Percentiles rank a stretch among this genome's conserved stretches.
phyloP scores from a whole-genome alignment of 495 filamentous ascomycete species.

The Pyrenula aspistea region DNA sequence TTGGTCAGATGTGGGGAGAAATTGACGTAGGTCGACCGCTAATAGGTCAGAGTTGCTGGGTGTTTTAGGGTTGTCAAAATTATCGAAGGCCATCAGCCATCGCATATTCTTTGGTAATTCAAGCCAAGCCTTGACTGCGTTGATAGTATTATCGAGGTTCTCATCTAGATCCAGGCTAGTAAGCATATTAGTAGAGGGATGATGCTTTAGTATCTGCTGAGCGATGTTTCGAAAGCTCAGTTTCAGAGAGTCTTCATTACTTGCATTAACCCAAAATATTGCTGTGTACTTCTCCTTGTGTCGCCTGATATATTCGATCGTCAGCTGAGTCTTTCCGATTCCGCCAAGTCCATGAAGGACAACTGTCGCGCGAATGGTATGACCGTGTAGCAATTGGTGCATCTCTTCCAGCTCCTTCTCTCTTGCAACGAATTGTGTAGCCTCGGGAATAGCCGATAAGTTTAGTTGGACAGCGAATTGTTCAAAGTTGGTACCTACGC shows the following conservation, averaged over 20 bases:
- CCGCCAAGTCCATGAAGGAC: constrained; percentile 26
- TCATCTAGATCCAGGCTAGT: background rate
- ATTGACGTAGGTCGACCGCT: constrained; percentile 16
- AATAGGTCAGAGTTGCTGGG: constrained; percentile 4
- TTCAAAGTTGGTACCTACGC: too few species aligned
- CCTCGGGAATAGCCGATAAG: constrained; percentile 12
- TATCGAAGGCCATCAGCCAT: constrained; percentile 30
- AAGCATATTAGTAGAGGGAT: too few species aligned
- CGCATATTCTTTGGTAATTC: constrained; percentile 12
- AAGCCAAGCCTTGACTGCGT: constrained; percentile 12
- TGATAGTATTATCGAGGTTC: background rate
- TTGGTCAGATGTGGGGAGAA: constrained; percentile 22
- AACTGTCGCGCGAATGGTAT: constrained; percentile 9
- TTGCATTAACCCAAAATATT: constrained; percentile 21
- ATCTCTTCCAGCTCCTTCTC: constrained; percentile 12
- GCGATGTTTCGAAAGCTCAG: constrained; percentile 9
- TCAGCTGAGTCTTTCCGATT: constrained; percentile 31
- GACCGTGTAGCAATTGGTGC: constrained; percentile 10
- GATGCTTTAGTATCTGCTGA: constrained; percentile 5
- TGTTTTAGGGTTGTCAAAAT: constrained; percentile 24
- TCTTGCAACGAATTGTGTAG: constrained; percentile 16
- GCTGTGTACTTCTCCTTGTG: constrained; percentile 15
- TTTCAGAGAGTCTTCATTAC: constrained; percentile 12
- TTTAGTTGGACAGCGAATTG: constrained; percentile 15
- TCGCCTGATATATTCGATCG: constrained; percentile 21